Evolutionary conservation across 1,284 basidiomycete genomes (phyloP).

Genomic region (Ceratobasidium sp.): DNA sequence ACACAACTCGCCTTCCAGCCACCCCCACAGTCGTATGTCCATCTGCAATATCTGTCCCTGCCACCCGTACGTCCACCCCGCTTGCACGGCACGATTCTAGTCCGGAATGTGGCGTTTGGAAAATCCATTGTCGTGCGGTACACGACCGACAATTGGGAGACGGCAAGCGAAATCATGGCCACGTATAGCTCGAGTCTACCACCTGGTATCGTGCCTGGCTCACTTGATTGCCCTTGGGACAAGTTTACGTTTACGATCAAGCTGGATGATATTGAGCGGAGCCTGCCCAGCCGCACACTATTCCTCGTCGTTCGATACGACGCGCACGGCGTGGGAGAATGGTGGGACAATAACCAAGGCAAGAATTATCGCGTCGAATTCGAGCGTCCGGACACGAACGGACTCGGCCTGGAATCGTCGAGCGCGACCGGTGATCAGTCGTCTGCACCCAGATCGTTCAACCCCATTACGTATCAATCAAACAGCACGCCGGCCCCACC

Average conservation of each 20-base stretch:
- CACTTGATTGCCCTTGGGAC: conserved; percentile 50
- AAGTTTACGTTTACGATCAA: conserved; percentile 61
- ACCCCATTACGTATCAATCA: conserved; percentile 16
- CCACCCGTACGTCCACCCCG: conserved; percentile 56
- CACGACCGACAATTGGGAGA: conserved; percentile 62
- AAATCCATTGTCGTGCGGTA: conserved; percentile 60
- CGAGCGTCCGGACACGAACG: conserved; percentile 36
- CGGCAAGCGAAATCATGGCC: conserved; percentile 56
- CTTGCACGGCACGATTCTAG: conserved; percentile 55
- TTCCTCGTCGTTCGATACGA: conserved; percentile 70
- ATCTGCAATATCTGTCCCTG: conserved; percentile 50
- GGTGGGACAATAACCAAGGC: conserved; percentile 56
- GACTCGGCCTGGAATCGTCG: background rate
- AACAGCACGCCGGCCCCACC: conserved; percentile 7
- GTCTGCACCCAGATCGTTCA: conserved; percentile 16
- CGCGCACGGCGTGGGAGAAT: conserved; percentile 50
- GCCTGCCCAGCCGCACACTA: conserved; percentile 68
- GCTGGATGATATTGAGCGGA: conserved; percentile 74
- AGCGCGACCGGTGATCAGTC: conserved; percentile 17
- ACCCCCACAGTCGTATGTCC: conserved; percentile 23
- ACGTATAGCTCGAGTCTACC: conserved; percentile 51
- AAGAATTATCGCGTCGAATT: conserved; percentile 55
- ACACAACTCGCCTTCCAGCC: conserved; percentile 24
- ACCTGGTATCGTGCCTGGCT: conserved; percentile 37
- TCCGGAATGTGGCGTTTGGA: conserved; percentile 58